phyloP scores from a whole-genome alignment of 179 eudicot genomes.

The Nepenthes alata region DNA sequence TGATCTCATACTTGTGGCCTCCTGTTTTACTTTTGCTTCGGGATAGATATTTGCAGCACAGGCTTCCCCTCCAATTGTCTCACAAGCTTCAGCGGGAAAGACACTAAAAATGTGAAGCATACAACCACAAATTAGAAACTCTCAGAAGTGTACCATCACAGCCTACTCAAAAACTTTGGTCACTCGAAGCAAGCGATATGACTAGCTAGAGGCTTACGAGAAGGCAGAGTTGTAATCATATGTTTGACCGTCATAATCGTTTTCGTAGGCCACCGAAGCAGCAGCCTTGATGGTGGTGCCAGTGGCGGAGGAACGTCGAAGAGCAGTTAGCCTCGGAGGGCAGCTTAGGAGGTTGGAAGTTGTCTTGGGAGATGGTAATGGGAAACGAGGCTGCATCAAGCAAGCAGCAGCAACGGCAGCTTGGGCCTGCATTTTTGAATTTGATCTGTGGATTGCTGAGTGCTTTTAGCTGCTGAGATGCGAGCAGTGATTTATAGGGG shows the following conservation, averaged over 20 bases:
- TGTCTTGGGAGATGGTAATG: conserved; percentile 6
- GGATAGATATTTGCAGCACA: conserved; percentile 41
- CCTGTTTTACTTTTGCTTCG: conserved; percentile 36
- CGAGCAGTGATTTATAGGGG: not conserved
- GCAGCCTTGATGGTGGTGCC: conserved; percentile 11
- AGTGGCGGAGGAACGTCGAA: not conserved
- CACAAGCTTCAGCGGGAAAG: conserved; percentile 79
- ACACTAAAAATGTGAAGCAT: conserved; percentile 21
- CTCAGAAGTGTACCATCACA: not conserved
- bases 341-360: not conserved
- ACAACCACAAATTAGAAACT: not conserved
- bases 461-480: not conserved
- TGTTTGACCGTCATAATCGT: conserved; percentile 7
- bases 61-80: conserved; percentile 47
- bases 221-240: conserved; percentile 40
- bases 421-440: conserved; percentile 23
- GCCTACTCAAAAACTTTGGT: not conserved
- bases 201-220: conserved; percentile 27
- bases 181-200: too few species aligned
- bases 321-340: not conserved
- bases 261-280: conserved; percentile 5
- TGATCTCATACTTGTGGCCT: conserved; percentile 8
- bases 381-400: conserved; percentile 18
- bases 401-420: conserved; percentile 12
- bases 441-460: conserved; percentile 1